These are phyloP conservation scores for Vanilla planifolia DNA, from an alignment of 106 monocot genomes.

Conservation along the genomic window DNA sequence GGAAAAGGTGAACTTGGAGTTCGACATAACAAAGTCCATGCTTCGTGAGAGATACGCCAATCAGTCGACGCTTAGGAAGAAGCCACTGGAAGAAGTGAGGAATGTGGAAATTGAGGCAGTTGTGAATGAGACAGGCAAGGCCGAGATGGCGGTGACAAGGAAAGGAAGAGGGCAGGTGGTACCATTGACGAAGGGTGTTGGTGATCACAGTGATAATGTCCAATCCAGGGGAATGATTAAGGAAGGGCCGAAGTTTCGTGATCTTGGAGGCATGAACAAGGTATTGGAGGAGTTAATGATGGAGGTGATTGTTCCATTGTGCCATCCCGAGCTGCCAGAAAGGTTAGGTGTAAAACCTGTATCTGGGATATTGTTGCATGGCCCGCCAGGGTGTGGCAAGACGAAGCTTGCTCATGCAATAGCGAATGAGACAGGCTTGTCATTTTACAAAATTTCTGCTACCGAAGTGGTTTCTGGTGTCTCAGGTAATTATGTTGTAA, in stretches of 20 bases:
- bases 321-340: slow-evolving; percentile 57
- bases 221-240: slow-evolving; percentile 9
- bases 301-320: slow-evolving; percentile 82
- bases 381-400: slow-evolving; percentile 95
- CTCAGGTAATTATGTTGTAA: no score
- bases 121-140: slow-evolving; percentile 18
- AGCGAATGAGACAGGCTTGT: slow-evolving; percentile 86
- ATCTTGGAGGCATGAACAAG: slow-evolving; percentile 71
- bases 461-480: slow-evolving; percentile 78
- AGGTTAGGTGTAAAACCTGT: slow-evolving; percentile 69
- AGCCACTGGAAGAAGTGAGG: slow-evolving; percentile 12
- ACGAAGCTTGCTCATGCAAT: slow-evolving; percentile 90
- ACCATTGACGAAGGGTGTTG: background rate
- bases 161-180: background rate
- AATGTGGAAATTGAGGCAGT: slow-evolving; percentile 54
- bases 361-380: slow-evolving; percentile 72
- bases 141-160: background rate
- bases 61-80: background rate
- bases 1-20: slow-evolving; percentile 36
- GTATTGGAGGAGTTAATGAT: slow-evolving; percentile 72
- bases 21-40: slow-evolving; percentile 60
- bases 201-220: background rate
- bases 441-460: slow-evolving; percentile 84
- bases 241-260: slow-evolving; percentile 55
- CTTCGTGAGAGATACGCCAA: slow-evolving; percentile 52